A percentile compares a stretch with the other conserved stretches of the same genome.
These are phyloP conservation scores for Phytopythium sindhum DNA, from an alignment of 352 stramenopile species.

Conservation along the genomic window DNA sequence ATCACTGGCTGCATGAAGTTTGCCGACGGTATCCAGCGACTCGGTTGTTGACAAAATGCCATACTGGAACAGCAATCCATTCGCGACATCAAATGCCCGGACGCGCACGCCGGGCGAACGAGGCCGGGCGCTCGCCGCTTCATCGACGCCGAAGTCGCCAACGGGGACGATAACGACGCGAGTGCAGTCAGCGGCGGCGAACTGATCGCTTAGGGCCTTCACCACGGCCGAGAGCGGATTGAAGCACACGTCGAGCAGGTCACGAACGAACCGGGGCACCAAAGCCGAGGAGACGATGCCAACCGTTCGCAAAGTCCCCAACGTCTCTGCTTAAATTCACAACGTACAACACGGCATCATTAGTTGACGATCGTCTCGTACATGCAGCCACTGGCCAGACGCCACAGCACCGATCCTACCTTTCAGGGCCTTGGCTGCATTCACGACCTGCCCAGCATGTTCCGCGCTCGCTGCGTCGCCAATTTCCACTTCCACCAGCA, in stretches of 20 bases:
- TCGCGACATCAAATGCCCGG: conserved; percentile 8
- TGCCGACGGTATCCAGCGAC: background rate
- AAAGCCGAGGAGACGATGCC: background rate
- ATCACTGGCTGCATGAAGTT: background rate
- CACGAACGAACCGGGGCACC: background rate
- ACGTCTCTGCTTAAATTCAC: background rate
- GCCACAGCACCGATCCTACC: background rate
- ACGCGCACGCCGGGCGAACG: background rate
- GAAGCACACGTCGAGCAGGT: conserved; percentile 26
- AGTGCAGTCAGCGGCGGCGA: conserved; percentile 6
- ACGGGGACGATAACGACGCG: conserved; percentile 14
- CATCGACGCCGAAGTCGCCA: background rate
- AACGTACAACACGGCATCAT: background rate
- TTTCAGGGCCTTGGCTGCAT: background rate
- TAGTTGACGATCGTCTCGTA: no score
- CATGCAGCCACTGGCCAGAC: no score
- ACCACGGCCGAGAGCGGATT: conserved; percentile 33
- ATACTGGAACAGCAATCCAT: conserved; percentile 30
- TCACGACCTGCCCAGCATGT: conserved; percentile 8
- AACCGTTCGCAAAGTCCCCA: background rate
- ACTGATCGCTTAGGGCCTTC: conserved; percentile 21
- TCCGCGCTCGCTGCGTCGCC: conserved; percentile 9
- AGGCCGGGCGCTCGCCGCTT: background rate
- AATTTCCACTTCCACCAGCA: conserved; percentile 44
- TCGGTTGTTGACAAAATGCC: conserved; percentile 24